Evolutionary conservation across 306 rosid species (phyloP).

Genomic region (Lathyrus tuberosus): DNA sequence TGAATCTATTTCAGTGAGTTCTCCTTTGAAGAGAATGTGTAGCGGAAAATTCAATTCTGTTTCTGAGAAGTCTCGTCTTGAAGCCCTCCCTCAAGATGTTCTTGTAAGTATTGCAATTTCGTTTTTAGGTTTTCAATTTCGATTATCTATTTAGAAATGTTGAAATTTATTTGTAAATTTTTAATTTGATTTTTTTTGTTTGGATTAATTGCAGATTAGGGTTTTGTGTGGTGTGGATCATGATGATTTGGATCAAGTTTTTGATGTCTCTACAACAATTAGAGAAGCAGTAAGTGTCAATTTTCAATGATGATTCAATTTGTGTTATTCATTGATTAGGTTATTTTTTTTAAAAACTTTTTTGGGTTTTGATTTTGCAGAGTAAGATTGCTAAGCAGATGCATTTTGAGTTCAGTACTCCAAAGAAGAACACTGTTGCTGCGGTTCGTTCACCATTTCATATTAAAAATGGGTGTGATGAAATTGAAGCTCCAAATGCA

Average conservation of each 20-base stretch:
- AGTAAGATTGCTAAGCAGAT: slow-evolving; percentile 58
- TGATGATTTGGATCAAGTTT: slow-evolving; percentile 72
- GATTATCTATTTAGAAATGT: neutral
- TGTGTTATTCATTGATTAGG: slow-evolving; percentile 23
- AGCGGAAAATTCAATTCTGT: slow-evolving; percentile 33
- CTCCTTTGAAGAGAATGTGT: slow-evolving; percentile 59
- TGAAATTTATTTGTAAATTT: neutral
- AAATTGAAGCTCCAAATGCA: slow-evolving; percentile 73
- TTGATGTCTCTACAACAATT: slow-evolving; percentile 61
- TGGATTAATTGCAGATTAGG: slow-evolving; percentile 52
- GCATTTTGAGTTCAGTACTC: slow-evolving; percentile 81
- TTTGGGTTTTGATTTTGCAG: slow-evolving; percentile 50
- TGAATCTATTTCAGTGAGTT: slow-evolving; percentile 27
- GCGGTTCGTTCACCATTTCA: slow-evolving; percentile 43
- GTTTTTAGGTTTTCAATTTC: neutral
- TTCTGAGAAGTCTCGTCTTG: slow-evolving; percentile 53
- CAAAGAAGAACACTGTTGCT: slow-evolving; percentile 53
- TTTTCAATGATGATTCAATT: neutral
- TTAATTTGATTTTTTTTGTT: neutral
- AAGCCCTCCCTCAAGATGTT: slow-evolving; percentile 72
- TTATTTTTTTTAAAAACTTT: neutral
- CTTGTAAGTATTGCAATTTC: slow-evolving; percentile 56
- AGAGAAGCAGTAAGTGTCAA: slow-evolving; percentile 71
- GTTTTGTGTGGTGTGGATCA: slow-evolving; percentile 77
- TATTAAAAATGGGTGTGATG: slow-evolving; percentile 37